Evolutionary conservation across 352 stramenopile genomes (phyloP), one percentile per base, ranked within the genome.

Genomic region (Phytophthora ohioensis): DNA sequence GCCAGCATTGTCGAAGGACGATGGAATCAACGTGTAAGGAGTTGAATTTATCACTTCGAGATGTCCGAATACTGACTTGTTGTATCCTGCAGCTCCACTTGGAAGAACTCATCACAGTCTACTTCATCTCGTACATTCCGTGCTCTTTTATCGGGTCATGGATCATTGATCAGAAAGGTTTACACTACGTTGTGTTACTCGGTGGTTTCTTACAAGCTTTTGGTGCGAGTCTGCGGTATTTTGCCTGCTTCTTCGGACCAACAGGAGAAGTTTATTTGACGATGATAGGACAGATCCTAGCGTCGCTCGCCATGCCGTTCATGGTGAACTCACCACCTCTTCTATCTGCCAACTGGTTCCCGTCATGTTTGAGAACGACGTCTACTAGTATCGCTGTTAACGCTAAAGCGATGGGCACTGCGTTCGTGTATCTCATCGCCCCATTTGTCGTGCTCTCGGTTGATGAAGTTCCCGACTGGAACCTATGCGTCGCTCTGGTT

Each of bases 301-400:
- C 84, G 32, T 85, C 84, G 0, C 60, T 88, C 10, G 84, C 84
- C 0, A 91, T 91, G 82, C 82, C 84, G n/a, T 92, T 92, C 70
- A 92, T 92, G 82, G 82, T 92, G 34, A 92, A 92, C 54, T 92
- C 84, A 3, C 81, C 84, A 0, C 77, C 84, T 0, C 78, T 92
- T 41, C 66, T 92, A 9, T 91, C 82, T 5, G 82, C 82, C 10
- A 88, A 91, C 51, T 92, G 84, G 84, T 92, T 91, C 64, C 82
- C 82, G 8, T 67, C 80, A 13, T 90, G 73, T 5, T 68, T 88
- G 31, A 80, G 84, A 10, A 80, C 84, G 5, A 89, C 80, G 7
- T 75, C 84, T 0, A 92, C 84, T 9, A 91, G 82, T 42, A 80
- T 92, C 43, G 84, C 84, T 0, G 78, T 92, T 38, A 92, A 92